Percentiles rank a stretch among this genome's conserved stretches.
Conservation (phyloP, 345 rosid genomes). For the Sapria himalayana region DNA sequence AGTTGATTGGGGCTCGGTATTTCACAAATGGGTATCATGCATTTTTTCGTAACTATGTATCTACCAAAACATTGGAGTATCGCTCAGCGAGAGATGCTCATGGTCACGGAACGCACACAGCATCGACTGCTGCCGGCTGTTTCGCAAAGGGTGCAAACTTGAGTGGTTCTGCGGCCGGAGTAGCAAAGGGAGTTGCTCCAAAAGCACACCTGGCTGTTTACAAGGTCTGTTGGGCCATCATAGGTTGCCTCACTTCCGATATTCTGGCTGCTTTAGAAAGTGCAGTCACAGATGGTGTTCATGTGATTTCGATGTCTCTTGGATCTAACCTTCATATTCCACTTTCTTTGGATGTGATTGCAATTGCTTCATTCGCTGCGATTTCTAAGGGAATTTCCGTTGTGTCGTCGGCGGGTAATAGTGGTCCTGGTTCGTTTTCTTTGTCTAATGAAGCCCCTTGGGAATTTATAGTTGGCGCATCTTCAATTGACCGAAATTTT, state of each 20-base stretch:
- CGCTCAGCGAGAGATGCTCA: slow-evolving; percentile 52
- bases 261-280: slow-evolving; percentile 68
- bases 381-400: slow-evolving; percentile 68
- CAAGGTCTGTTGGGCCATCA: slow-evolving; percentile 56
- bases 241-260: slow-evolving; percentile 72
- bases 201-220: slow-evolving; percentile 56
- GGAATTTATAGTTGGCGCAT: slow-evolving; percentile 89
- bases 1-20: slow-evolving; percentile 30
- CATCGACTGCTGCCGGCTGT: slow-evolving; percentile 61
- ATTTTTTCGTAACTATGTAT: no score
- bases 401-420: slow-evolving; percentile 65
- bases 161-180: slow-evolving; percentile 69
- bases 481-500: slow-evolving; percentile 66
- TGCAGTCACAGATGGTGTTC: slow-evolving; percentile 66
- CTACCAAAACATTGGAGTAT: no score
- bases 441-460: slow-evolving; percentile 83
- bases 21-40: slow-evolving; percentile 34
- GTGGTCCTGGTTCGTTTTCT: slow-evolving; percentile 37
- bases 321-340: slow-evolving; percentile 63
- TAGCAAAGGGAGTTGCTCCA: slow-evolving; percentile 63
- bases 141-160: slow-evolving; percentile 46
- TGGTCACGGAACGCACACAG: slow-evolving; percentile 84
- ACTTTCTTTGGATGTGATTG: slow-evolving; percentile 41
- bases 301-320: slow-evolving; percentile 68
- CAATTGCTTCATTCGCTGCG: slow-evolving; percentile 52